A percentile compares a stretch with the other conserved stretches of the same genome.
Evolutionary conservation across 2,329 filamentous ascomycete species (phyloP).

Genomic region (Trichoderma cornu-damae): DNA sequence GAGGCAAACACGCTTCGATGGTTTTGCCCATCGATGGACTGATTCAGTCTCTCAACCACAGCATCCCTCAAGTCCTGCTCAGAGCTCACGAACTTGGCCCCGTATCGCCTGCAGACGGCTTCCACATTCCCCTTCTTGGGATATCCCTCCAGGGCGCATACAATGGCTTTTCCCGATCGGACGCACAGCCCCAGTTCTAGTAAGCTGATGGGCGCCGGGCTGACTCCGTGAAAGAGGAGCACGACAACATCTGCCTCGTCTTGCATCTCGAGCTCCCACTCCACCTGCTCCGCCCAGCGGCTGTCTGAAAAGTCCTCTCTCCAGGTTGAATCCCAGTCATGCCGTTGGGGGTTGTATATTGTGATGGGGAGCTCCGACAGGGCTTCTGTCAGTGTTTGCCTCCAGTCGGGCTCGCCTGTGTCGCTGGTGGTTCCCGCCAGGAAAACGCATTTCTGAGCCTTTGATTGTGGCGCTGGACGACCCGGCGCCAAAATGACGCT

Average conservation of each 20-base stretch:
- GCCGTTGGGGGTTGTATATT: conserved; percentile 52
- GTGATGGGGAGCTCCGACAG: conserved; percentile 46
- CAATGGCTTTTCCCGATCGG: conserved; percentile 42
- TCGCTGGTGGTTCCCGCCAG: conserved; percentile 53
- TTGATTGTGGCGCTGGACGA: conserved; percentile 17
- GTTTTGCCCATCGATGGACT: too few relatives aligned
- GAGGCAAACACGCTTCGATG: too few relatives aligned
- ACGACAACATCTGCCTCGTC: conserved; percentile 49
- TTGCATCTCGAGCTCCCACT: conserved; percentile 58
- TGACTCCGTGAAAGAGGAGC: conserved; percentile 51
- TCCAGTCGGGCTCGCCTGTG: conserved; percentile 45
- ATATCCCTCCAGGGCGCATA: conserved; percentile 49
- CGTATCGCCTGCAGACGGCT: conserved; percentile 48
- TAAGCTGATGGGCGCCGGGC: conserved; percentile 52
- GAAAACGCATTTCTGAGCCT: conserved; percentile 41
- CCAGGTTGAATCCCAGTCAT: conserved; percentile 53
- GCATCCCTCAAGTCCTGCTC: conserved; percentile 38
- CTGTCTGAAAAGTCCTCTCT: conserved; percentile 43
- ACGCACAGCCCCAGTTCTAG: conserved; percentile 56
- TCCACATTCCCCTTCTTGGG: conserved; percentile 58
- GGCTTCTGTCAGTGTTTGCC: conserved; percentile 37
- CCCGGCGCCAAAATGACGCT: conserved; percentile 29
- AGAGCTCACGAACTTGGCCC: conserved; percentile 40
- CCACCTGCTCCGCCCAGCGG: conserved; percentile 49
- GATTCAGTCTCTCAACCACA: conserved; percentile 28